Conservation (phyloP, 768 basidiomycete genomes). For the Lactarius akahatsu region DNA sequence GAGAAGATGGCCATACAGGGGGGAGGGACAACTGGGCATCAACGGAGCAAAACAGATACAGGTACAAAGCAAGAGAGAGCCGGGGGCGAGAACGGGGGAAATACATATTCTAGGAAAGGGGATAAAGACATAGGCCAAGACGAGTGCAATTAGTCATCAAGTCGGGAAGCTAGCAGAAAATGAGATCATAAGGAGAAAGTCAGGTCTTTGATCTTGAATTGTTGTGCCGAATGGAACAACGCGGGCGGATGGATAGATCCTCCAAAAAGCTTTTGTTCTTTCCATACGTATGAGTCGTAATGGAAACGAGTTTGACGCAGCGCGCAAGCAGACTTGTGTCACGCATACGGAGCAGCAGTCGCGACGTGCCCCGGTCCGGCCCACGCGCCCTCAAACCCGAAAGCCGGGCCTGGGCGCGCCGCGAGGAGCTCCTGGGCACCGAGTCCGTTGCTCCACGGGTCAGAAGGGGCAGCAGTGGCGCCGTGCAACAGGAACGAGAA, state of each 20-base stretch:
- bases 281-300: not conserved
- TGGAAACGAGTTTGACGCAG: not conserved
- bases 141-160: not conserved
- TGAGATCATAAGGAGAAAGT: not conserved
- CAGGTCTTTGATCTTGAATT: not conserved
- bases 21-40: not conserved
- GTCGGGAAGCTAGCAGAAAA: not conserved
- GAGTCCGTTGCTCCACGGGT: conserved; percentile 19
- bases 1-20: conserved; percentile 1
- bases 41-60: not conserved
- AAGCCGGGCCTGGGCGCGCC: conserved; percentile 10
- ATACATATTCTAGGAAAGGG: not conserved
- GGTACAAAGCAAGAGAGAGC: not conserved
- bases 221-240: not conserved
- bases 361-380: conserved; percentile 8
- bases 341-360: conserved; percentile 16
- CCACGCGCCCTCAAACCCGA: conserved; percentile 21
- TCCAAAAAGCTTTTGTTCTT: not conserved
- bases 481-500: conserved; percentile 16
- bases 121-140: not conserved
- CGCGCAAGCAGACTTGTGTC: not conserved
- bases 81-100: not conserved
- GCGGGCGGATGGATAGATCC: not conserved
- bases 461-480: not conserved
- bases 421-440: conserved; percentile 9